A percentile compares a stretch with the other conserved stretches of the same genome.
Evolutionary conservation across 768 basidiomycete species (phyloP).

Genomic region (Suillus lakei): DNA sequence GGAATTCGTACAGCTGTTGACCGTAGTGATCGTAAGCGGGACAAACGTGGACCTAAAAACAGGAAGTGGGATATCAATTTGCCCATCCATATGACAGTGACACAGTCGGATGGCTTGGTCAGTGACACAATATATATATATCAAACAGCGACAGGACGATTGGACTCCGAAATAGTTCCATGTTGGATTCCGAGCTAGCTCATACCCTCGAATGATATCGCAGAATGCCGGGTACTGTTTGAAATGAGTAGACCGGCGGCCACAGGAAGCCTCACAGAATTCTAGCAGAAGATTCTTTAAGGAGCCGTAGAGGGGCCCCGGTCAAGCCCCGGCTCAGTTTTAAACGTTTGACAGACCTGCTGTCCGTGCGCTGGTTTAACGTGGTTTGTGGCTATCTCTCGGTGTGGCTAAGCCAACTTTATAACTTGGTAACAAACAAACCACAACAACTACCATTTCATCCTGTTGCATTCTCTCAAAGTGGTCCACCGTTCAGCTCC

Average conservation of each 20-base stretch:
- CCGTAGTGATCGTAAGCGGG: constrained; percentile 12
- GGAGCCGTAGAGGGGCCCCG: neutral
- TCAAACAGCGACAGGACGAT: constrained; percentile 9
- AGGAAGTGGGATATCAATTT: constrained; percentile 6
- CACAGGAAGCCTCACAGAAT: neutral
- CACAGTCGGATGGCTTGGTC: neutral
- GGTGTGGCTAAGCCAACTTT: constrained; percentile 18
- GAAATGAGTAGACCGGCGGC: neutral
- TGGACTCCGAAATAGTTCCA: constrained; percentile 1
- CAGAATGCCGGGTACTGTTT: neutral
- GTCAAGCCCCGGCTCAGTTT: neutral
- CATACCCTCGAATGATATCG: neutral
- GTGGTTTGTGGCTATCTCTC: constrained; percentile 7
- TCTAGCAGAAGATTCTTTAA: neutral
- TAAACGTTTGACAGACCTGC: neutral
- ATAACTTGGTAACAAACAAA: constrained; percentile 24
- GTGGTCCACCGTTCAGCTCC: constrained; percentile 35
- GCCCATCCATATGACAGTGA: constrained; percentile 2
- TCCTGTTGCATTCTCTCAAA: constrained; percentile 39
- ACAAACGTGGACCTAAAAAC: constrained; percentile 17
- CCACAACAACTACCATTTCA: constrained; percentile 34
- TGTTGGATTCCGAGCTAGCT: neutral
- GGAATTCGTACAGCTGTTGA: neutral
- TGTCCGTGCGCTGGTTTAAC: constrained; percentile 8
- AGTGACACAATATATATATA: neutral